A percentile compares a stretch with the other conserved stretches of the same genome.
Evolutionary conservation across 768 basidiomycete genomes (phyloP).

Genomic region (Tephrocybe sp.): DNA sequence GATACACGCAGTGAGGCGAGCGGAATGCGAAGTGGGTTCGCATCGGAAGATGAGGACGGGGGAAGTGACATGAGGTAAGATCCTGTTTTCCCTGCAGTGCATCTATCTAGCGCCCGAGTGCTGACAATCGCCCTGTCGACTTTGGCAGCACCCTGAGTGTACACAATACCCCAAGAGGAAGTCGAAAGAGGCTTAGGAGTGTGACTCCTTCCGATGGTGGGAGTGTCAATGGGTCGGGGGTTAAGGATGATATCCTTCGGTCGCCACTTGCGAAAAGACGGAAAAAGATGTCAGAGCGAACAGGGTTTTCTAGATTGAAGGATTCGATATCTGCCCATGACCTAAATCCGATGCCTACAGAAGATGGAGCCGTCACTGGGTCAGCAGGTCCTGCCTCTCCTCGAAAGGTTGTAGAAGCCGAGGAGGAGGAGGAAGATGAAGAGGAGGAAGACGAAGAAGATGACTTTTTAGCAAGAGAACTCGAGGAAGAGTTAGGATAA

Average conservation of each 20-base stretch:
- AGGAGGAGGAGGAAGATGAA: slow-evolving; percentile 49
- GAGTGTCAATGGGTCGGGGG: slow-evolving; percentile 34
- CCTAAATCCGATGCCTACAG: slow-evolving; percentile 19
- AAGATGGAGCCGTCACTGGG: slow-evolving; percentile 15
- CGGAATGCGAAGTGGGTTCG: slow-evolving; percentile 40
- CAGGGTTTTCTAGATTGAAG: slow-evolving; percentile 65
- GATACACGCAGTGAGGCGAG: slow-evolving; percentile 38
- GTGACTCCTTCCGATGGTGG: slow-evolving; percentile 61
- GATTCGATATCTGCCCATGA: slow-evolving; percentile 61
- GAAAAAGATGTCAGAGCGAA: slow-evolving; percentile 64
- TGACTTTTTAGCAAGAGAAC: slow-evolving; percentile 77
- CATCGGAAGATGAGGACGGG: slow-evolving; percentile 57
- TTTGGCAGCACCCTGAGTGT: slow-evolving; percentile 29
- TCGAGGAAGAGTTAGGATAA: slow-evolving; percentile 79
- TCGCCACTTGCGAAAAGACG: slow-evolving; percentile 82
- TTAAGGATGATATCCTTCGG: slow-evolving; percentile 43
- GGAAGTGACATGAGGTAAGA: slow-evolving; percentile 34
- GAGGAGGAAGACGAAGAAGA: slow-evolving; percentile 61
- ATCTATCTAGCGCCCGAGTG: too few relatives aligned
- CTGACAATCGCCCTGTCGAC: slow-evolving; percentile 1
- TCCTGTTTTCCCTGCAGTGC: neutral
- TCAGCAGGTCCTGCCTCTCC: slow-evolving; percentile 13
- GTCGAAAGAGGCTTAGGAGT: slow-evolving; percentile 71
- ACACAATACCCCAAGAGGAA: slow-evolving; percentile 40
- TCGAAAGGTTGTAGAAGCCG: slow-evolving; percentile 23